Conservation (phyloP, 208 protist species). For the Phytomonas serpens region DNA sequence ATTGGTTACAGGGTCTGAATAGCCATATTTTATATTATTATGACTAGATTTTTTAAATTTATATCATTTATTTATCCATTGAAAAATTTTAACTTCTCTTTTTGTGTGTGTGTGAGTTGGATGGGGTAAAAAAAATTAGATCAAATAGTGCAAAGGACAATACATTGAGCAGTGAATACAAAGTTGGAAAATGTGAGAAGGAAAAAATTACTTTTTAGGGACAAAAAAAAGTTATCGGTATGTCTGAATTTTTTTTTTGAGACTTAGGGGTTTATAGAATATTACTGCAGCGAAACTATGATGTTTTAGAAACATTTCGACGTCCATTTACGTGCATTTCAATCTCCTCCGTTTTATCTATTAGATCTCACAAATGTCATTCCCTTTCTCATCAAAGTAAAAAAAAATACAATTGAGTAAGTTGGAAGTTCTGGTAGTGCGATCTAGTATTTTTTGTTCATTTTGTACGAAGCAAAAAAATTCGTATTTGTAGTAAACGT, state of each 20-base stretch:
- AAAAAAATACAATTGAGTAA: background rate
- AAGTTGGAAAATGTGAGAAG: background rate
- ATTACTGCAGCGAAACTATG: background rate
- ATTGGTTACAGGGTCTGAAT: background rate
- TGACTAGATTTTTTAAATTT: background rate
- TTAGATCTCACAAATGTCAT: background rate
- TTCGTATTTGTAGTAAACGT: background rate
- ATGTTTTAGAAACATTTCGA: background rate
- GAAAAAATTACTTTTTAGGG: background rate
- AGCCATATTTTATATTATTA: background rate
- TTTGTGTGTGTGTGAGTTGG: background rate
- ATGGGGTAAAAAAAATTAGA: background rate
- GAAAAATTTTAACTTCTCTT: background rate
- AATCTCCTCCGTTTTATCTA: background rate
- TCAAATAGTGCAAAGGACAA: background rate
- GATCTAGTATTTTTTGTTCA: background rate
- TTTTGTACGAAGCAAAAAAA: background rate
- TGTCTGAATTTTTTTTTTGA: constrained; percentile 1
- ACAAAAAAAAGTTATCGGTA: background rate
- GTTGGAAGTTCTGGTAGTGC: background rate
- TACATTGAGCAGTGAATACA: background rate
- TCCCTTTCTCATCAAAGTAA: background rate
- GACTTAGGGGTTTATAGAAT: background rate
- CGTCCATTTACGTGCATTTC: background rate
- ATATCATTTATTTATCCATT: background rate